Evolutionary conservation across 129 eudicot genomes (phyloP).

Genomic region (Flaveria robusta): DNA sequence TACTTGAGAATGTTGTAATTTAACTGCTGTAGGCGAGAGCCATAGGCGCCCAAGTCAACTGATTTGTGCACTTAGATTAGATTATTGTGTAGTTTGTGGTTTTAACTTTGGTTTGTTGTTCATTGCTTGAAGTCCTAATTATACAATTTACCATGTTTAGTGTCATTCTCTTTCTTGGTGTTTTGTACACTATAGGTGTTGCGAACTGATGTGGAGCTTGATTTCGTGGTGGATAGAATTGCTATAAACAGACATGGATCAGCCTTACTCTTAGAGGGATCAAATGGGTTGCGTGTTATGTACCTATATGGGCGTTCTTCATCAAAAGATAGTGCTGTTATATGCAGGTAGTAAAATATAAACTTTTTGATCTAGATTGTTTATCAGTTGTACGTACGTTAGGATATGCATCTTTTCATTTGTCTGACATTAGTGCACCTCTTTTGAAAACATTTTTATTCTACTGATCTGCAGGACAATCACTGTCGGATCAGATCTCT

Average conservation of each 20-base stretch:
- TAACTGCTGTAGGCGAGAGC: not conserved
- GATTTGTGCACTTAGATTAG: not conserved
- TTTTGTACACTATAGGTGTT: conserved; percentile 55
- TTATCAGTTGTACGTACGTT: not conserved
- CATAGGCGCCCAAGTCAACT: not conserved
- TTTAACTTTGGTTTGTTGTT: not conserved
- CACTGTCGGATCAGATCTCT: conserved; percentile 71
- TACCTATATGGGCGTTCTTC: conserved; percentile 78
- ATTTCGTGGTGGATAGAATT: conserved; percentile 65
- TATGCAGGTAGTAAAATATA: conserved; percentile 63
- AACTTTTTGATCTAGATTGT: not conserved
- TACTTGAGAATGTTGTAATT: not conserved
- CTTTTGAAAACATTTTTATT: conserved; percentile 15
- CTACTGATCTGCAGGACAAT: conserved; percentile 63
- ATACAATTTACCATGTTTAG: not conserved
- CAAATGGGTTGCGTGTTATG: conserved; percentile 67
- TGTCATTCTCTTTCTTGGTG: not conserved
- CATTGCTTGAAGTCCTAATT: not conserved
- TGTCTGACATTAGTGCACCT: not conserved
- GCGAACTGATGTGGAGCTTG: conserved; percentile 65
- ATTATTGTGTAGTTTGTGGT: not conserved
- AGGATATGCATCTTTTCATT: not conserved
- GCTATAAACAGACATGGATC: conserved; percentile 82
- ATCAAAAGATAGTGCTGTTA: conserved; percentile 57
- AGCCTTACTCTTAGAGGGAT: conserved; percentile 65